Conservation (phyloP, 2,329 filamentous ascomycete species). For the Corynespora cassiicola region DNA sequence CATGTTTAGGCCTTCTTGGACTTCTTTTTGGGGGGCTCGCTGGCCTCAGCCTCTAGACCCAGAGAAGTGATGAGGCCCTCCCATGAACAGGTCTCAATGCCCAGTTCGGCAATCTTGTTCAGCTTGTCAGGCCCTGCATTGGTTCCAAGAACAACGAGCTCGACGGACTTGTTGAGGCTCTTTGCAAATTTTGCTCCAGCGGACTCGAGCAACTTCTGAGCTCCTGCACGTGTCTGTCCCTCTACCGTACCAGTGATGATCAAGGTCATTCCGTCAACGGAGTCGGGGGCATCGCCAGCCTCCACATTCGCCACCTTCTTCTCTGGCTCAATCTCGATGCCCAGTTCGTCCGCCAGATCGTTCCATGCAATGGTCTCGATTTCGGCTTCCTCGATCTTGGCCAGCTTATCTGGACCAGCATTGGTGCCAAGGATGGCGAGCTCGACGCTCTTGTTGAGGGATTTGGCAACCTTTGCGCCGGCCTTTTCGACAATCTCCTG, state of each 20-base stretch:
- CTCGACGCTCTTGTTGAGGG: slow-evolving; percentile 26
- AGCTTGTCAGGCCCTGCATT: slow-evolving; percentile 21
- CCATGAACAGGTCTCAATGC: slow-evolving; percentile 18
- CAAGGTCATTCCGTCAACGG: slow-evolving; percentile 23
- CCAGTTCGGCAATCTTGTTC: slow-evolving; percentile 17
- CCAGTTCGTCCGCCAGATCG: slow-evolving; percentile 49
- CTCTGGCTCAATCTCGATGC: slow-evolving; percentile 18
- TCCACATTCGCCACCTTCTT: slow-evolving; percentile 20
- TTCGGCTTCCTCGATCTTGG: slow-evolving; percentile 23
- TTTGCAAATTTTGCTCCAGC: slow-evolving; percentile 24
- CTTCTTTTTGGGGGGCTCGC: slow-evolving; percentile 32
- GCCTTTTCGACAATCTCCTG: slow-evolving; percentile 20
- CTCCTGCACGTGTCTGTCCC: slow-evolving; percentile 19
- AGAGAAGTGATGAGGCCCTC: slow-evolving; percentile 48
- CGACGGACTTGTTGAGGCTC: slow-evolving; percentile 23
- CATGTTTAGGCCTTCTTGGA: slow-evolving; percentile 37
- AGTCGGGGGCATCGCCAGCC: slow-evolving; percentile 20
- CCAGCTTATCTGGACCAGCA: slow-evolving; percentile 20
- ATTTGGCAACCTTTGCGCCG: slow-evolving; percentile 20
- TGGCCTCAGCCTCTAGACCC: slow-evolving; percentile 26
- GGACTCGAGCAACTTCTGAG: slow-evolving; percentile 20
- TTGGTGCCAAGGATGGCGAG: slow-evolving; percentile 21
- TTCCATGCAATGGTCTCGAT: slow-evolving; percentile 23
- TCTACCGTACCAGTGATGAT: slow-evolving; percentile 52
- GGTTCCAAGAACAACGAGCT: slow-evolving; percentile 23